Conservation (phyloP, 2,329 filamentous ascomycete species). For the Zymoseptoria pseudotritici region DNA sequence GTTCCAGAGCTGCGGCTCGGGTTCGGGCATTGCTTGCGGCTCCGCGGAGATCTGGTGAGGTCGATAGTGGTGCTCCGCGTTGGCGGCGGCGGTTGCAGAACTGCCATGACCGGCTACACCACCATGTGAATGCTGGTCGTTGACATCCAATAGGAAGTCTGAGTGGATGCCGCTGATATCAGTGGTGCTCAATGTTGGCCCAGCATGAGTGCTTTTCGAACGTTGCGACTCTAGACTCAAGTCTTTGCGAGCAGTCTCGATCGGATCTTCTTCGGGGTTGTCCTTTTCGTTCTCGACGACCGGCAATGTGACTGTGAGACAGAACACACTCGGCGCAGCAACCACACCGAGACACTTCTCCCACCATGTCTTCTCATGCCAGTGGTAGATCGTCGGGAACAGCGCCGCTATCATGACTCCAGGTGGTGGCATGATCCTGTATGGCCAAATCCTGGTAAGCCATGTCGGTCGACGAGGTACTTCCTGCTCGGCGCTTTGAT, state of each 20-base stretch:
- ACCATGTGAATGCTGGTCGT: constrained; percentile 6
- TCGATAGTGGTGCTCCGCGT: constrained; percentile 15
- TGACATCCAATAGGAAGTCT: constrained; percentile 10
- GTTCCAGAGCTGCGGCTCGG: constrained; percentile 57
- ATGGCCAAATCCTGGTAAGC: constrained; percentile 70
- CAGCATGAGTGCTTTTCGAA: constrained; percentile 11
- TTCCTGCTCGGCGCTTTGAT: constrained; percentile 20
- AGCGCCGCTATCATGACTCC: constrained; percentile 64
- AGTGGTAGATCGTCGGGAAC: constrained; percentile 79
- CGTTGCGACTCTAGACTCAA: constrained; percentile 1
- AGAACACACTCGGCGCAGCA: constrained; percentile 81
- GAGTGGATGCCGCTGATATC: constrained; percentile 10
- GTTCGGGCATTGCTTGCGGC: constrained; percentile 6
- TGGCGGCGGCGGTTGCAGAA: constrained; percentile 27
- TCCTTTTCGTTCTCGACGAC: constrained; percentile 67
- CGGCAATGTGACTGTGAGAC: constrained; percentile 82
- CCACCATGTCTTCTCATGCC: constrained; percentile 75
- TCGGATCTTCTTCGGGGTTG: constrained; percentile 6
- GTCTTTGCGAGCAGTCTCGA: constrained; percentile 2
- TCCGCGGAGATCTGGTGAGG: constrained; percentile 4
- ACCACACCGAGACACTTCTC: constrained; percentile 74
- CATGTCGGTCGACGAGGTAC: constrained; percentile 19
- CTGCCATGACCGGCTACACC: constrained; percentile 27
- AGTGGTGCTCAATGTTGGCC: constrained; percentile 5
- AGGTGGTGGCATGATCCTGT: constrained; percentile 63